Evolutionary conservation across 257 asterid species (phyloP).

Genomic region (Solanum clarkiae): DNA sequence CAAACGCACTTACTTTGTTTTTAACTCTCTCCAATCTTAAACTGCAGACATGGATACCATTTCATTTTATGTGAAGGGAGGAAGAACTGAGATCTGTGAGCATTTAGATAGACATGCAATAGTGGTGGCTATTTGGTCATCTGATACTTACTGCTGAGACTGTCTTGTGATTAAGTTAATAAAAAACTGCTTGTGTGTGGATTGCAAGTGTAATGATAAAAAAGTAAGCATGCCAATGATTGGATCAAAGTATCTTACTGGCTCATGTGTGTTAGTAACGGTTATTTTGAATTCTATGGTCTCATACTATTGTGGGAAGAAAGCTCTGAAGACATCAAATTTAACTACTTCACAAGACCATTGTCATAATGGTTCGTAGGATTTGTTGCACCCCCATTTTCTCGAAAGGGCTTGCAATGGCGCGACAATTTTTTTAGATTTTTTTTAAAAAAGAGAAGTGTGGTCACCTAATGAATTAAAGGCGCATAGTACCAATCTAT

Average conservation of each 20-base stretch:
- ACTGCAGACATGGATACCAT: slow-evolving; percentile 91
- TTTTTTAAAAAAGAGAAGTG: too few relatives aligned
- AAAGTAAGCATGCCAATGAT: not conserved
- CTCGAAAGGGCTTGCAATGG: too few relatives aligned
- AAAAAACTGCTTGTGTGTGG: not conserved
- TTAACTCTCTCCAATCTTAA: not conserved
- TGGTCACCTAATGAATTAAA: too few relatives aligned
- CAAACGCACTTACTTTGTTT: not conserved
- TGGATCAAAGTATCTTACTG: not conserved
- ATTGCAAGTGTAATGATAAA: not conserved
- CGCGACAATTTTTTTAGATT: too few relatives aligned
- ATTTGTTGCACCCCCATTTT: too few relatives aligned
- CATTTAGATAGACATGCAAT: not conserved
- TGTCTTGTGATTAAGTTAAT: not conserved
- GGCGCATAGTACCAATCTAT: too few relatives aligned
- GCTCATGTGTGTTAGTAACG: not conserved
- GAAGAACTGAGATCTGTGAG: slow-evolving; percentile 54
- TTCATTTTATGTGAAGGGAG: slow-evolving; percentile 89
- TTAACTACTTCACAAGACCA: too few relatives aligned
- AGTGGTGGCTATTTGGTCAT: not conserved
- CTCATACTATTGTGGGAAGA: not conserved
- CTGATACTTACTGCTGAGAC: not conserved
- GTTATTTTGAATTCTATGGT: not conserved
- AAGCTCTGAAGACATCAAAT: too few relatives aligned
- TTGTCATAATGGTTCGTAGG: too few relatives aligned